These are phyloP conservation scores for Chytriomyces sp. DNA, from an alignment of 192 early-diverging fungal species.

Conservation along the genomic window DNA sequence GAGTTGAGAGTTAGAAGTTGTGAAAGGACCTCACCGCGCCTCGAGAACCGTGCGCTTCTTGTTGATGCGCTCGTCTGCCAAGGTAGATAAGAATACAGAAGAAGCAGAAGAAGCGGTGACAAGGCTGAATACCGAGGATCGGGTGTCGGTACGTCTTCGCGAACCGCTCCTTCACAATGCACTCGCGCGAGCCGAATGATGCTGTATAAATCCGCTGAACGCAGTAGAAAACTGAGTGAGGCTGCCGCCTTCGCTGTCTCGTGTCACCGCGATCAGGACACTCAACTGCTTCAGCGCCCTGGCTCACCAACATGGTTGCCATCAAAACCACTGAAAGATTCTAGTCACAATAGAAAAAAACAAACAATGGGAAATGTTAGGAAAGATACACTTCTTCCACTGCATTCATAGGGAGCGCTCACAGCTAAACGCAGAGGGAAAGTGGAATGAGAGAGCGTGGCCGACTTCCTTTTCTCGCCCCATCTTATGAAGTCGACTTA, in stretches of 20 bases:
- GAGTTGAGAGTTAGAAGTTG: too few relatives aligned
- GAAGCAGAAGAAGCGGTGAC: slow-evolving; percentile 69
- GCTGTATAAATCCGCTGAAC: slow-evolving; percentile 75
- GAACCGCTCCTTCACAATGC: slow-evolving; percentile 92
- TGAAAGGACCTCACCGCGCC: background rate
- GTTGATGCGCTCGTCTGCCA: background rate
- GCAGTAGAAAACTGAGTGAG: background rate
- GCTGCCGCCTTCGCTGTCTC: background rate
- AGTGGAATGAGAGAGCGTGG: too few relatives aligned
- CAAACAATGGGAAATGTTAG: too few relatives aligned
- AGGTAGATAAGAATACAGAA: background rate
- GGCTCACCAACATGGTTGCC: background rate
- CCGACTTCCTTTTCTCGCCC: too few relatives aligned
- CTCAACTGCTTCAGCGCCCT: background rate
- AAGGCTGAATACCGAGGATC: slow-evolving; percentile 84
- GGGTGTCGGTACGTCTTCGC: slow-evolving; percentile 91
- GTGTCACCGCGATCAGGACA: background rate
- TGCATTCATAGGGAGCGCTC: too few relatives aligned
- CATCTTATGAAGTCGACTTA: too few relatives aligned
- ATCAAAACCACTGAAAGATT: too few relatives aligned
- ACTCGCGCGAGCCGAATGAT: slow-evolving; percentile 57
- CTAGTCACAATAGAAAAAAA: too few relatives aligned
- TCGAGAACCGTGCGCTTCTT: slow-evolving; percentile 23
- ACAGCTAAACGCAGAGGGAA: too few relatives aligned
- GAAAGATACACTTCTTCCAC: too few relatives aligned